Base-by-base conservation (phyloP, 305 asterid species). In the Fraxinus angustifolia region DNA sequence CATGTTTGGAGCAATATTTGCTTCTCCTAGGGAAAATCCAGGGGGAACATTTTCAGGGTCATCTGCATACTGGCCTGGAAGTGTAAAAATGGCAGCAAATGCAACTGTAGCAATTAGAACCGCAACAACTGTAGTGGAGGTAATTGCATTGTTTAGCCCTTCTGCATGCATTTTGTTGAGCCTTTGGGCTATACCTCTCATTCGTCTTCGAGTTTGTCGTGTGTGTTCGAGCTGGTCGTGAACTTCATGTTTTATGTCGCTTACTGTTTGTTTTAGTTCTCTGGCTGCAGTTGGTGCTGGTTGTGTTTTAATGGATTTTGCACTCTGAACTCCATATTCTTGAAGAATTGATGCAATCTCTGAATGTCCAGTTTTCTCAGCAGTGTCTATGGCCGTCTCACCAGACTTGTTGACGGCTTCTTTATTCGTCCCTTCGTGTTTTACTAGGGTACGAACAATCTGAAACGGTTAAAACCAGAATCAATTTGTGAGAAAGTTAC, bases 101-200 rank as follows among this genome's bases (percentile, higher is more conserved):
- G 98, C 90, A 1, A 93, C 97, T 0, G 98, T 93, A 45, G 98
- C 98, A 2, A 93, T 93, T 12, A 93, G 90, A 26, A 93, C 96
- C 0, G 97, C 98, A 2, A 90, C 97, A 12, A 93, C 92, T 0
- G 98, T 93, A 0, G 98, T 91, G 50, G 97, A 93, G 17, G 93
- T 93, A 80, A 92, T 93, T 0, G 97, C 97, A 0, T 93, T 92
- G 89, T 93, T 93, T 1, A 93, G 91, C n/a, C 97, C 98, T 86
- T 91, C 94, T 0, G 89, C 80, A 40, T 93, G 98, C 93, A 91
- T 90, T 82, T 93, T 93, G 33, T 88, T 88, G 83, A 93, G 92
- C 30, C 96, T 83, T 26, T 92, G 91, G 74, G 89, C 91, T 6
- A 93, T 93, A 28, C 90, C 90, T 0, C 89, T 88, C 34, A 93